Base-by-base conservation (phyloP, 129 eudicot genomes). In the Tanacetum coccineum region DNA sequence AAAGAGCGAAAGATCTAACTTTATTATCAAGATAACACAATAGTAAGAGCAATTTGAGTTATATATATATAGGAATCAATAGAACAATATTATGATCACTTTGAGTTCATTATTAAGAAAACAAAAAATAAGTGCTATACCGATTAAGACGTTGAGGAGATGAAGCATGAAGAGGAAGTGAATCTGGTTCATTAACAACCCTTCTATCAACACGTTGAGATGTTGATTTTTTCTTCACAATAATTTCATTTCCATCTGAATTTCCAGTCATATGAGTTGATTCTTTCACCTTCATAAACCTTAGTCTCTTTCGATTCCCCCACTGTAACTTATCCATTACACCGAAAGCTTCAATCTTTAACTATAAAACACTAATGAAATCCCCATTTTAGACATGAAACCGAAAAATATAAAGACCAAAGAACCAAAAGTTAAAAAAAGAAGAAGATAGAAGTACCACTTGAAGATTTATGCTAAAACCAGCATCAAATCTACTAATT, bases 231-330 rank as follows among this genome's bases (percentile, higher is more conserved):
- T 81, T 88, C 81, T 85, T 88, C 69, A 70, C 82, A 68, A 70
- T 61, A 73, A 52, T 69, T 18, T 78, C 82, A 61, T 75, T 66
- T 28, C 72, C 77, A 49, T 82, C 88, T 25, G 88, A 75, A 71
- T 84, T 82, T 22, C 76, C 86, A 52, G 57, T 72, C 78, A 75
- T 78, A 59, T 70, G 66, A 6, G 78, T 66, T 21, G 83, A 76
- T 62, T 81, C 87, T 73, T 79, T 83, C 46, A 89, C 90, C 66
- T 86, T 86, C 10, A 83, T 84, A 68, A 91, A 89, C 66, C 95
- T 79, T 55, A 89, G 78, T 65, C 95, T 79, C 81, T 89, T 89
- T 55, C 94, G 86, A 62, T 82, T 89, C 4, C 96, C 96, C 96
- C 96, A 89, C 87, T 89, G 96, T 68, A 89, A 71, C 63, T 81